A percentile compares a stretch with the other conserved stretches of the same genome.
These are phyloP conservation scores for Betula pendula DNA, from an alignment of 306 rosid genomes.

Conservation along the genomic window DNA sequence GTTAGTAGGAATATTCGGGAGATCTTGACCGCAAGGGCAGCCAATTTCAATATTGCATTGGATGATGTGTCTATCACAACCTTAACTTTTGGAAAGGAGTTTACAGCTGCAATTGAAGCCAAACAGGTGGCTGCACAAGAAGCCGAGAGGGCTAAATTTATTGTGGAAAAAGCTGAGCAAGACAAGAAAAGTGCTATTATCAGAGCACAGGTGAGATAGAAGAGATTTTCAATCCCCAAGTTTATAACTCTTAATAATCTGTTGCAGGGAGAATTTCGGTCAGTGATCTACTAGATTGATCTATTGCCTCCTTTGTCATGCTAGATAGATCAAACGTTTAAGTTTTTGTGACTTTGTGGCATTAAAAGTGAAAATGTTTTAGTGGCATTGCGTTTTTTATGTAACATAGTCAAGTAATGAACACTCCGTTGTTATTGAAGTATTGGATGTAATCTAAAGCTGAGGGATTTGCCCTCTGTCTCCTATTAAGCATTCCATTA, in stretches of 20 bases:
- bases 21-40: conserved; percentile 77
- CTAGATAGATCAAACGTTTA: no score
- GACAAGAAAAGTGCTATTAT: conserved; percentile 85
- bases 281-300: not conserved
- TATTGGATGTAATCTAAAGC: no score
- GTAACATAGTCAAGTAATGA: no score
- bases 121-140: conserved; percentile 98
- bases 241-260: not conserved
- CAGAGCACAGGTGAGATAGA: conserved; percentile 75
- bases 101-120: conserved; percentile 88
- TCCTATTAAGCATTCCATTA: no score
- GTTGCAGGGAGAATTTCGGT: not conserved
- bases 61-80: conserved; percentile 86
- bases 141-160: conserved; percentile 92
- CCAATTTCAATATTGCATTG: conserved; percentile 76
- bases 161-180: conserved; percentile 90
- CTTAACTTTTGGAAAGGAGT: conserved; percentile 86
- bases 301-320: not conserved
- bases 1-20: conserved; percentile 87
- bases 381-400: no score
- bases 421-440: no score
- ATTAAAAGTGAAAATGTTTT: no score
- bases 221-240: conserved; percentile 12
- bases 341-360: no score
- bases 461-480: no score